These are phyloP conservation scores for Lipomyces orientalis DNA, from an alignment of 805 yeast species.

Conservation along the genomic window DNA sequence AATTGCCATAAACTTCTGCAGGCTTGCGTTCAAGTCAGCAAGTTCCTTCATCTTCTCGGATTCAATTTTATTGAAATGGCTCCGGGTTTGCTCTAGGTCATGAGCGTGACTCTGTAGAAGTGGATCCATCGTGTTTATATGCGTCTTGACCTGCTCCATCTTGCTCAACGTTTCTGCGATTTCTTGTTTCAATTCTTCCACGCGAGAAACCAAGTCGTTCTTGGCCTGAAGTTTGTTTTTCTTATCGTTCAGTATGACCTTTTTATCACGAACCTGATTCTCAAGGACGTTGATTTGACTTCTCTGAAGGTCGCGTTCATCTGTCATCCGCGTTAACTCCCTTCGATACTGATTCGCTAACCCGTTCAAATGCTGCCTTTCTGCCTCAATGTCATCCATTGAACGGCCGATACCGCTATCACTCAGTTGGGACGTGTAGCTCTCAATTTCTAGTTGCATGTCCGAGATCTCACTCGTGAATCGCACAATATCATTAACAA, in stretches of 20 bases:
- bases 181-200: slow-evolving; percentile 43
- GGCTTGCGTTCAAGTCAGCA: slow-evolving; percentile 16
- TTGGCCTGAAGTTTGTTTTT: slow-evolving; percentile 59
- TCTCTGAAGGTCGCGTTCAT: slow-evolving; percentile 54
- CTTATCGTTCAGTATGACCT: slow-evolving; percentile 57
- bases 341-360: slow-evolving; percentile 52
- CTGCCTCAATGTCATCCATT: slow-evolving; percentile 34
- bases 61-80: slow-evolving; percentile 34
- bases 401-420: slow-evolving; percentile 33
- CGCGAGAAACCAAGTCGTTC: slow-evolving; percentile 40
- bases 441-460: slow-evolving; percentile 38
- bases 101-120: slow-evolving; percentile 13
- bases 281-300: slow-evolving; percentile 56
- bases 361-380: slow-evolving; percentile 46
- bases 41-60: slow-evolving; percentile 10
- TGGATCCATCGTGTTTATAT: slow-evolving; percentile 19
- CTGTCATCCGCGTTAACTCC: slow-evolving; percentile 45
- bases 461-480: slow-evolving; percentile 41
- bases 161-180: slow-evolving; percentile 40
- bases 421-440: slow-evolving; percentile 42
- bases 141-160: slow-evolving; percentile 47
- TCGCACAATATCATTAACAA: slow-evolving; percentile 43
- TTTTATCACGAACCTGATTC: slow-evolving; percentile 58
- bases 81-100: slow-evolving; percentile 15
- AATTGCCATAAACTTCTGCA: slow-evolving; percentile 46